Base-by-base conservation (phyloP, 495 filamentous ascomycete species). In the Aspergillus wentii region DNA sequence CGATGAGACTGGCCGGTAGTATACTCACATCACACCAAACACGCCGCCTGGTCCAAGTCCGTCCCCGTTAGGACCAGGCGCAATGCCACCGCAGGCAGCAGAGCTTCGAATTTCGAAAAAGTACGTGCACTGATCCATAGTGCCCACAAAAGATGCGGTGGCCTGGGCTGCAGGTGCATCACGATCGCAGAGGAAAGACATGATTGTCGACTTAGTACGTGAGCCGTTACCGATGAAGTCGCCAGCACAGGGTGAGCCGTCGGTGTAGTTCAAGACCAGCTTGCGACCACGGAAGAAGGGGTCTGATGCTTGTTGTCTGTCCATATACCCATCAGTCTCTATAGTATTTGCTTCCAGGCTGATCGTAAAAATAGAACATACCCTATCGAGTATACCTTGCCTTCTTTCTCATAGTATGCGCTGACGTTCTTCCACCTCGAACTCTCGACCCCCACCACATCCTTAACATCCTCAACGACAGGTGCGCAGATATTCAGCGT, bases 91-190 rank as follows among this genome's bases (percentile, higher is more conserved):
- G 57, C 94, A 99, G 6, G 89, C 91, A 26, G 87, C 80, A 30
- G 76, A 74, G 30, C 87, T 88, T 39, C 90, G 86, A n/a, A 89
- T 78, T 59, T 95, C 89, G 64, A 99, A 99, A 59, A 94, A 85
- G 64, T 96, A 99, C n/a, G 86, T 76, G 68, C 94, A 99, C 33
- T 87, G 79, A 51, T 96, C 88, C 61, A 83, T 82, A 15, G 83
- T 76, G 40, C 85, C 88, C 33, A 97, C 80, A 57, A 94, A 99
- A 4, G 86, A 84, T 4, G 80, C 56, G 10, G 80, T 76, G 11
- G 83, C 75, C 17, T 79, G 76, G 7, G 79, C 73, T 5, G 65
- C 58, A 2, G 70, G 60, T 7, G 69, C 55, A 41, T 95, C 88
- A 33, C 78, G 78, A 49, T 96, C 91, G 66, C 94, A 97, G 53